Conservation (phyloP, 768 basidiomycete genomes). For the Amanita pallidorosea region DNA sequence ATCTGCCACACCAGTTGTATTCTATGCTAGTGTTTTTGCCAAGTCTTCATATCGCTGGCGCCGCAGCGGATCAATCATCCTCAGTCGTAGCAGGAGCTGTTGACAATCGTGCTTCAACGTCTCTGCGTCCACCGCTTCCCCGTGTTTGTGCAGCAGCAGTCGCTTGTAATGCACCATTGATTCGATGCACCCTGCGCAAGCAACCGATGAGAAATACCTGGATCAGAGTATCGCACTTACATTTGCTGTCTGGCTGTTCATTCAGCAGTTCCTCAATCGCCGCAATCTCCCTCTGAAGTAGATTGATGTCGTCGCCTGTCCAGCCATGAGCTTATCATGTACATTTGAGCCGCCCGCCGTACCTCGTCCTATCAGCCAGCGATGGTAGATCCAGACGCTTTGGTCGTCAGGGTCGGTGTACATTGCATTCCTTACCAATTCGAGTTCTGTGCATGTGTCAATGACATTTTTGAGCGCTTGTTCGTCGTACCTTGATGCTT, state of each 20-base stretch:
- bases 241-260: slow-evolving; percentile 90
- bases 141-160: slow-evolving; percentile 45
- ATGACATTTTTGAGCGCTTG: not conserved
- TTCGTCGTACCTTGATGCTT: slow-evolving; percentile 57
- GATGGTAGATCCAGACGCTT: slow-evolving; percentile 96
- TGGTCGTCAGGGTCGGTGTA: slow-evolving; percentile 97
- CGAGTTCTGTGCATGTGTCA: slow-evolving; percentile 57
- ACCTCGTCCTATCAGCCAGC: slow-evolving; percentile 75
- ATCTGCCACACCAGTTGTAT: not conserved
- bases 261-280: slow-evolving; percentile 77
- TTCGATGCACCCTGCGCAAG: slow-evolving; percentile 80
- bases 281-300: slow-evolving; percentile 65
- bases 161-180: slow-evolving; percentile 78
- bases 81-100: slow-evolving; percentile 43
- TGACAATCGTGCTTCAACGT: slow-evolving; percentile 35
- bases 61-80: slow-evolving; percentile 55
- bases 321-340: no score
- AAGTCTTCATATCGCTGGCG: slow-evolving; percentile 59
- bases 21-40: slow-evolving; percentile 6
- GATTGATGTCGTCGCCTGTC: slow-evolving; percentile 42
- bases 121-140: slow-evolving; percentile 19
- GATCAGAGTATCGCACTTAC: slow-evolving; percentile 27
- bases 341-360: no score
- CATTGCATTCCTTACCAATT: slow-evolving; percentile 85
- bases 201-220: not conserved